Base-by-base conservation (phyloP, 2,329 filamentous ascomycete species). In the Sporothrix euskadiensis region DNA sequence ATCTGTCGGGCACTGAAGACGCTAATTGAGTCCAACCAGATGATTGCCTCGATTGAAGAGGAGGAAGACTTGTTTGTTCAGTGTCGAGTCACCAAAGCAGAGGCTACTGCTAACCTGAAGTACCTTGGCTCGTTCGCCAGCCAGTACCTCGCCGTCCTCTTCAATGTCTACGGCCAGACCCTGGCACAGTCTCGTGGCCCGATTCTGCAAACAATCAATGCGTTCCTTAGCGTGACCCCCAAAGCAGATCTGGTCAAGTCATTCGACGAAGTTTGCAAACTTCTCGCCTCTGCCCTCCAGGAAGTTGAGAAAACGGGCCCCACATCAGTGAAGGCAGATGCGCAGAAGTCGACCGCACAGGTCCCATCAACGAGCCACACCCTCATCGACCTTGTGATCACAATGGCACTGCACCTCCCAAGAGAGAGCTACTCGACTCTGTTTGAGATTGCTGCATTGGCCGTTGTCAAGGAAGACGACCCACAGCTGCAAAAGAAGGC, bases 121-220 rank as follows among this genome's bases (percentile, higher is more conserved):
- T 91, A 97, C 80, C 85, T 99, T 14, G 90, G 93, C 19, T 84
- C 85, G 0, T 94, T 96, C 79, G 88, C 95, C 0, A 91, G 91
- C 75, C 98, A 98, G 78, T 88, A 99, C 83, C 88, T 99, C 57
- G 94, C 96, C 7, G 95, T 98, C 0, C 85, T 99, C n/a, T 98
- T 99, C 86, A 99, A 99, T 80, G 95, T 99, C 61, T 99, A 99
- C 84, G 97, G 93, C 76, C 93, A 98, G 81, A 99, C 96, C 0
- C 86, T 99, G 35, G 95, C 96, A 2, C 94, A 98, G 79, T 96
- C 93, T 79, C 89, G 96, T 77, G 94, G 94, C 0, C 94, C 93
- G 26, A 96, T 99, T 71, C 85, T 99, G 47, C 93, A 95, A 80
- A 97, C 94, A 75, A 96, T 98, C 84, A 98, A 98, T 82, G 90